phyloP scores from a whole-genome alignment of 1,139 yeast species.

The Yamadazyma membranifaciens region DNA sequence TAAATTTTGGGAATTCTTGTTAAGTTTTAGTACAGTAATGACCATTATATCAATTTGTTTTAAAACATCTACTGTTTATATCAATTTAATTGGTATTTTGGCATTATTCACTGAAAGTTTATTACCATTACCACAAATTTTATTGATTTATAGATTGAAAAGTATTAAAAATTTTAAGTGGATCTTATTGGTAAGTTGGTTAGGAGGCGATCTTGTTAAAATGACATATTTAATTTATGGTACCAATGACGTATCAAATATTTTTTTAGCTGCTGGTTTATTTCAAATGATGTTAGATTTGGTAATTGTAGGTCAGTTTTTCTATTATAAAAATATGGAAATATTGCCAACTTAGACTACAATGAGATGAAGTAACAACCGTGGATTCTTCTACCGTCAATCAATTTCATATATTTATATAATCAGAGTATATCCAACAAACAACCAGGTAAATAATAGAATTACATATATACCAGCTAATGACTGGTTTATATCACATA shows the following conservation, averaged over 20 bases:
- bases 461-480: neutral
- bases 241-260: conserved; percentile 62
- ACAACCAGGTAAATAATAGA: too few relatives aligned
- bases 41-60: conserved; percentile 46
- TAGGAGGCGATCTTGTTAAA: conserved; percentile 83
- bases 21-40: conserved; percentile 42
- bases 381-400: too few relatives aligned
- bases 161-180: conserved; percentile 78
- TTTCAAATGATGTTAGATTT: conserved; percentile 80
- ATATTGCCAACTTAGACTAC: conserved; percentile 1
- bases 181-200: conserved; percentile 76
- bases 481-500: neutral
- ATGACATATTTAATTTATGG: conserved; percentile 71
- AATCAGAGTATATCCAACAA: too few relatives aligned
- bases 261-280: conserved; percentile 75
- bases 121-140: conserved; percentile 83
- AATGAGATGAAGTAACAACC: too few relatives aligned
- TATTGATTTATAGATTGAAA: conserved; percentile 64
- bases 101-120: conserved; percentile 81
- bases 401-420: too few relatives aligned
- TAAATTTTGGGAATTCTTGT: conserved; percentile 66
- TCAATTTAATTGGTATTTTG: conserved; percentile 62
- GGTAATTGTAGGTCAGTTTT: conserved; percentile 72
- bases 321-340: conserved; percentile 46
- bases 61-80: conserved; percentile 39